Evolutionary conservation across 2,329 filamentous ascomycete species (phyloP).

Genomic region (Bertia moriformis): DNA sequence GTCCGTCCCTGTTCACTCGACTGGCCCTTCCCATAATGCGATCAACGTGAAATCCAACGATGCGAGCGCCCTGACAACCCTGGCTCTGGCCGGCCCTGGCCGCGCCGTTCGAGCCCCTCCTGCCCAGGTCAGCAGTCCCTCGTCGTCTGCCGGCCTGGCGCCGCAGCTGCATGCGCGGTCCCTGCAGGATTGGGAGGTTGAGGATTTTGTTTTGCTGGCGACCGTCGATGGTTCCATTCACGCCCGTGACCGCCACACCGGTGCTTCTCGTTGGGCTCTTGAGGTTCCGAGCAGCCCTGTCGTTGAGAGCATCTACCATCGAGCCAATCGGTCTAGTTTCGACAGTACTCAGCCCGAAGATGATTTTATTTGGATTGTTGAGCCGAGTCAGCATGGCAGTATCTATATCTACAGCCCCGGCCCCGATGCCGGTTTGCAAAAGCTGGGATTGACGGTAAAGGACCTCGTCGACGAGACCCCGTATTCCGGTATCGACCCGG

Average conservation of each 20-base stretch:
- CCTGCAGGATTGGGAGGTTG: conserved; percentile 60
- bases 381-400: conserved; percentile 49
- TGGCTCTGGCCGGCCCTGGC: conserved; percentile 1
- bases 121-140: conserved; percentile 1
- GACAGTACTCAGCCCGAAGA: conserved; percentile 25
- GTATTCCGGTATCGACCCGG: background rate
- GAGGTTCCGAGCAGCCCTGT: conserved; percentile 28
- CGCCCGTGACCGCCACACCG: conserved; percentile 49
- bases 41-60: conserved; percentile 1
- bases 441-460: background rate
- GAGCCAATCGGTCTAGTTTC: background rate
- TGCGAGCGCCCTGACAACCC: conserved; percentile 1
- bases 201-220: conserved; percentile 61
- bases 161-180: conserved; percentile 20
- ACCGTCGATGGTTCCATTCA: conserved; percentile 58
- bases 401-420: conserved; percentile 49
- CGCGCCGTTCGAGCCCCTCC: conserved; percentile 1
- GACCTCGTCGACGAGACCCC: background rate
- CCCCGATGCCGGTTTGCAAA: background rate
- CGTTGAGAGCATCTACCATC: conserved; percentile 48
- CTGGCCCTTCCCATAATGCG: background rate
- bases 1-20: background rate
- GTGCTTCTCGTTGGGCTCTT: conserved; percentile 44
- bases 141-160: background rate
- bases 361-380: conserved; percentile 53